phyloP scores from a whole-genome alignment of 352 stramenopile genomes.

The Phytophthora pluvialis region DNA sequence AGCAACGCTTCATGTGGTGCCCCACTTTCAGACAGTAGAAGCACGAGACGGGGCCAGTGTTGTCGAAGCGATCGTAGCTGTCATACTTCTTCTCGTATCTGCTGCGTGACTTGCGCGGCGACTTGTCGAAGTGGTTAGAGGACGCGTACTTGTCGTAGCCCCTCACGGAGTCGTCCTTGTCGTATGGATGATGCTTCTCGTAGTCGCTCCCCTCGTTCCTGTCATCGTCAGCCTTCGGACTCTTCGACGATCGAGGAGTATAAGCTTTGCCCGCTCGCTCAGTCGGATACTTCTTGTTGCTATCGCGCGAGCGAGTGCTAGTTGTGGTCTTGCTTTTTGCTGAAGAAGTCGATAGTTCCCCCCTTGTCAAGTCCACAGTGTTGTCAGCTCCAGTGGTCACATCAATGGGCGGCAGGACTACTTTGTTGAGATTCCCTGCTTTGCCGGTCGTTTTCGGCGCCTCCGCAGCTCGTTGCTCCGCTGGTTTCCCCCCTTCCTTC shows the following conservation, averaged over 20 bases:
- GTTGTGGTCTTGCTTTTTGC: neutral
- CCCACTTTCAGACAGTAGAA: constrained; percentile 56
- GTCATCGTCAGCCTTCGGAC: constrained; percentile 2
- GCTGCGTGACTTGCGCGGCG: constrained; percentile 14
- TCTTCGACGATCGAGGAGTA: constrained; percentile 15
- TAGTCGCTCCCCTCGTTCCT: constrained; percentile 15
- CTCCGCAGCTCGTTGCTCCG: constrained; percentile 20
- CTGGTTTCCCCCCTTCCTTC: constrained; percentile 12
- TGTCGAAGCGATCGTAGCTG: constrained; percentile 21
- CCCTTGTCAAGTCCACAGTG: constrained; percentile 30
- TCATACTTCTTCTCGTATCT: constrained; percentile 29
- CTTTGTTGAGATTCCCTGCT: constrained; percentile 2
- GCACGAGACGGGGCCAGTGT: constrained; percentile 31
- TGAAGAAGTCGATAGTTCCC: constrained; percentile 16
- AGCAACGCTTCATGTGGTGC: constrained; percentile 46
- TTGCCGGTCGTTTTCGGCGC: neutral
- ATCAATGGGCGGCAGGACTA: constrained; percentile 15
- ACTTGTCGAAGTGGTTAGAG: constrained; percentile 21
- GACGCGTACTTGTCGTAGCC: constrained; percentile 27
- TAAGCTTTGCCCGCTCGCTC: constrained; percentile 11
- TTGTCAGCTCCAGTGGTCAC: constrained; percentile 15
- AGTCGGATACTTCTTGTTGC: constrained; percentile 11
- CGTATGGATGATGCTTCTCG: constrained; percentile 21
- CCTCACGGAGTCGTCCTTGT: constrained; percentile 24
- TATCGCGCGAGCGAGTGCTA: constrained; percentile 15